A percentile compares a stretch with the other conserved stretches of the same genome.
These are phyloP conservation scores for Kodamaea plutei DNA, from an alignment of 1,139 yeast genomes.

Conservation along the genomic window DNA sequence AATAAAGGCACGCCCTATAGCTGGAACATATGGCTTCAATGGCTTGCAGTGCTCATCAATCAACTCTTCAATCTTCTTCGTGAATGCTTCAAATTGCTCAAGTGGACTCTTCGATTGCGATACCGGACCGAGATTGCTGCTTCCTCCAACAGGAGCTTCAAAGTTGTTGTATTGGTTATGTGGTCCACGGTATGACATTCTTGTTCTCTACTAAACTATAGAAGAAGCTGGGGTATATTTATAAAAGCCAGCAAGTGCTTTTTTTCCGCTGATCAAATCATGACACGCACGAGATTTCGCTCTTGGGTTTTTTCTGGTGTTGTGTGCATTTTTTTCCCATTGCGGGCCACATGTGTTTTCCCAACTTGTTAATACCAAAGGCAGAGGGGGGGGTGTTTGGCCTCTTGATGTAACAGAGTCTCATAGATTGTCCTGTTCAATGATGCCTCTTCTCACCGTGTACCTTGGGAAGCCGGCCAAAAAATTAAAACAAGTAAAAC, in stretches of 20 bases:
- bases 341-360: no score
- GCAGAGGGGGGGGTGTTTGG: no score
- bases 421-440: no score
- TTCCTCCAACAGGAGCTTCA: constrained; percentile 13
- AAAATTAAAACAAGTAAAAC: no score
- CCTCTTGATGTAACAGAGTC: no score
- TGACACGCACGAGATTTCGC: constrained; percentile 9
- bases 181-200: constrained; percentile 17
- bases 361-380: no score
- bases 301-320: background rate
- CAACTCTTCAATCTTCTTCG: constrained; percentile 43
- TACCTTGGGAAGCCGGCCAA: no score
- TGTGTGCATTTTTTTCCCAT: no score
- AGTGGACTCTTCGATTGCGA: constrained; percentile 17
- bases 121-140: constrained; percentile 21
- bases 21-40: constrained; percentile 73
- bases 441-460: no score
- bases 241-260: constrained; percentile 6
- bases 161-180: constrained; percentile 14
- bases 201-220: background rate
- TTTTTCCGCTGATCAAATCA: background rate
- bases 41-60: constrained; percentile 47
- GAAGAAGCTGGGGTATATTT: constrained; percentile 1
- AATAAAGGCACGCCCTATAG: constrained; percentile 82
- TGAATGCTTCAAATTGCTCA: constrained; percentile 45